Evolutionary conservation across 805 yeast species (phyloP), one percentile per base, ranked within the genome.

Genomic region (Saccharomyces paradoxus): DNA sequence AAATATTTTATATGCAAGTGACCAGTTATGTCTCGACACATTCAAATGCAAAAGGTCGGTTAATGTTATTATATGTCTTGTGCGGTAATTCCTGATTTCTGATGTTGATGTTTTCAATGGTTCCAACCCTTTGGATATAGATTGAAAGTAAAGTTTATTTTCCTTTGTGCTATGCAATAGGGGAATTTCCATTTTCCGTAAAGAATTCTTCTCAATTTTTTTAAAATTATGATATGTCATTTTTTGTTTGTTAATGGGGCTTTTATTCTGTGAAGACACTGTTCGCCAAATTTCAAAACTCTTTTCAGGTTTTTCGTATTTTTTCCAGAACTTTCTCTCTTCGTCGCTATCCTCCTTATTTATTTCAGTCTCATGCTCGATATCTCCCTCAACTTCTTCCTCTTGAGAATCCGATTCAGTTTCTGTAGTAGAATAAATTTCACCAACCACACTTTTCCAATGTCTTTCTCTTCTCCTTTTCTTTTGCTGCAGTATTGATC

Each of bases 1-100:
- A 58, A 82, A 81, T 7, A 81, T 68, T 53, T 74, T 74, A 60
- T 80, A 82, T 0, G 87, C 86, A 14, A 72, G 48, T 5, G 64
- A 60, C 89, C 89, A 86, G 8, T 82, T 75, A 30, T 71, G 63
- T 41, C 75, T 68, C 46, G 79, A 61, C 3, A 86, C 63, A 54
- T 74, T 74, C 10, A 79, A 44, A 58, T 83, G 84, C 32, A 86
- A 63, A 21, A 83, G 65, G 12, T 73, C 71, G 30, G 68, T 73
- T 48, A 83, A 52, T 22, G 58, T 60, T 13, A 54, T 55, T 6
- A 66, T 53, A 52, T 69, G 70, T 51, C 59, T 59, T 4, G 51
- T 53, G 27, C 60, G 60, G 31, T 57, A 62, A 28, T 56, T 60
- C 10, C 58, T 49, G 13, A 32, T 22, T 13, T 48, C 56, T 14